Evolutionary conservation across 495 filamentous ascomycete genomes (phyloP).

Genomic region (Chaetomium cochliodes): DNA sequence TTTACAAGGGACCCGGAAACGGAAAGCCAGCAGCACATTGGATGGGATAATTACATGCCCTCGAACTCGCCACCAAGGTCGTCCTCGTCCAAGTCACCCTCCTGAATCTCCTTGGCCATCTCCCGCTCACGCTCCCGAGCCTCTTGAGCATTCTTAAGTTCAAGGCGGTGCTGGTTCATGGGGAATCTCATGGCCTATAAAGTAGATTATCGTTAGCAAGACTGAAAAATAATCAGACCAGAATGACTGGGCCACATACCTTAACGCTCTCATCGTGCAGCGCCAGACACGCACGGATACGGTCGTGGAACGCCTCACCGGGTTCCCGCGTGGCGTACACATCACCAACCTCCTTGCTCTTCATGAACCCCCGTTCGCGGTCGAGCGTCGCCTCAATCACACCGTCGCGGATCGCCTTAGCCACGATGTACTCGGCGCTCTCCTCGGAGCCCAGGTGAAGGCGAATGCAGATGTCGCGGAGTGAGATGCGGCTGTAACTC

Average conservation of each 20-base stretch:
- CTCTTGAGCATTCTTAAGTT: constrained; percentile 96
- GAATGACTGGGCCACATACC: constrained; percentile 50
- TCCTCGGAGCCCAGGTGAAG: constrained; percentile 91
- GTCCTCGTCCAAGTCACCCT: constrained; percentile 95
- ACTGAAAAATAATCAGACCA: neutral
- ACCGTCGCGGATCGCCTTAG: constrained; percentile 96
- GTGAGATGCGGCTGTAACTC: constrained; percentile 95
- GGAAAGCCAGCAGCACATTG: neutral
- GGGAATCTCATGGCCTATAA: constrained; percentile 92
- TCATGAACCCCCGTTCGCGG: constrained; percentile 94
- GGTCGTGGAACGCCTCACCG: constrained; percentile 93
- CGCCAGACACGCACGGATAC: constrained; percentile 83
- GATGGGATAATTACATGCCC: constrained; percentile 67
- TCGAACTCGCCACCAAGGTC: constrained; percentile 97
- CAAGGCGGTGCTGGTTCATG: constrained; percentile 98
- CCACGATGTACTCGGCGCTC: constrained; percentile 97
- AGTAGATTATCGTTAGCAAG: neutral
- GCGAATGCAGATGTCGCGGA: constrained; percentile 94
- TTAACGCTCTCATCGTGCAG: constrained; percentile 98
- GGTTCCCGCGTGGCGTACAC: constrained; percentile 95
- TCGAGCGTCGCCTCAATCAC: constrained; percentile 96
- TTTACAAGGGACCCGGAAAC: constrained; percentile 23
- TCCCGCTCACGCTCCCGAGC: constrained; percentile 93
- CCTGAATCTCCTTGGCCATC: constrained; percentile 97
- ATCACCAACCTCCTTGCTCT: constrained; percentile 93